Evolutionary conservation across 2,329 filamentous ascomycete species (phyloP), one percentile per base, ranked within the genome.

Genomic region (Rutstroemia sp.): DNA sequence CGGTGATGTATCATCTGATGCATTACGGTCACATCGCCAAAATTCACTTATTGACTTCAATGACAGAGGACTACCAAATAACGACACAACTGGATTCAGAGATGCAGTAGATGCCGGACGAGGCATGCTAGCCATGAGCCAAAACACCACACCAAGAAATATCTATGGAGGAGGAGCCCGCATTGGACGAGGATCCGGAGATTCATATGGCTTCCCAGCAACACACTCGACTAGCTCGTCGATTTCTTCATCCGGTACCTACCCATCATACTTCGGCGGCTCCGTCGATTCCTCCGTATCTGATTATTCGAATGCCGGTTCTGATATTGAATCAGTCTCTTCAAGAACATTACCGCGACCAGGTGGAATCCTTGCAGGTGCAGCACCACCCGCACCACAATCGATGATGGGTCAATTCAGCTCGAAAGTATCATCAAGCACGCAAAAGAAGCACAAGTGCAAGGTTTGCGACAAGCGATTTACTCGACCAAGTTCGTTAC

Each of bases 391-490:
- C 1, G 90, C 90, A 17, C 92, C 91, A 1, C 89, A 95, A 69
- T 95, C 92, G 0, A 96, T 99, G 91, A 99, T 99, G 94, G 85
- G 90, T 52, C 92, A 95, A 67, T 97, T 97, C 76, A 96, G 89
- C 74, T 96, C 92, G 61, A 96, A 96, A 75, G 86, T 96, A 52
- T 92, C 91, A 0, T 92, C 89, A 17, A 96, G 90, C 74, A 94
- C 92, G 9, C 91, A 96, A 71, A 97, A 97, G 84, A 97, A 97
- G 79, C 94, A 97, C 77, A 96, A 96, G 78, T 97, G 92, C 82
- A 96, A 96, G 76, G 89, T 97, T 58, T 97, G 92, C 77, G 92
- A 96, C 73, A 96, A 97, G 80, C 85, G 92, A 45, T 97, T 97
- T 72, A 96, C 92, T 2, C 83, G 92, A 54, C 92, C 92, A 1